Percentiles rank a stretch among this genome's conserved stretches.
These are phyloP conservation scores for Starmera stellimalicola DNA, from an alignment of 1,139 yeast species.

Conservation along the genomic window DNA sequence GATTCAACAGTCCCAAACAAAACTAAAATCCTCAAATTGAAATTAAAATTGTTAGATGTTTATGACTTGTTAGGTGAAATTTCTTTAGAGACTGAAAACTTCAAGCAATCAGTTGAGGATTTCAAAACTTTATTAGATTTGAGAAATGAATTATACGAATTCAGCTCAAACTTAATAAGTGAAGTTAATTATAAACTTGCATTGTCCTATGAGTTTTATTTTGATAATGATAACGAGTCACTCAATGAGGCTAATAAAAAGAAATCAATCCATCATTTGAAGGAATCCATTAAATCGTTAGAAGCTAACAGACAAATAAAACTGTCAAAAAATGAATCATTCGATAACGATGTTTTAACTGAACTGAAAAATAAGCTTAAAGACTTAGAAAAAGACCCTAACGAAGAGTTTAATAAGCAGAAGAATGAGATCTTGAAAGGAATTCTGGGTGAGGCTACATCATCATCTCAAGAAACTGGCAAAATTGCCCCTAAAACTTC, in stretches of 20 bases:
- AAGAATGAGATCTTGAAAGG: slow-evolving; percentile 55
- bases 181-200: slow-evolving; percentile 81
- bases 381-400: slow-evolving; percentile 47
- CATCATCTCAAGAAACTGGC: too few relatives aligned
- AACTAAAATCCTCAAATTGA: slow-evolving; percentile 26
- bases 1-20: slow-evolving; percentile 23
- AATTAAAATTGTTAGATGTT: slow-evolving; percentile 57
- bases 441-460: slow-evolving; percentile 44
- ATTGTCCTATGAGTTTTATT: slow-evolving; percentile 64
- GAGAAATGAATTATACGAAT: slow-evolving; percentile 38
- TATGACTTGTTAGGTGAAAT: slow-evolving; percentile 84
- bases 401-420: slow-evolving; percentile 41
- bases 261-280: slow-evolving; percentile 50
- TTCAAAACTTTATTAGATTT: slow-evolving; percentile 46
- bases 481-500: too few relatives aligned
- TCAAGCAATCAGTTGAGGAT: slow-evolving; percentile 66
- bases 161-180: slow-evolving; percentile 51
- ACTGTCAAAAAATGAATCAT: slow-evolving; percentile 15
- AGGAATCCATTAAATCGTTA: slow-evolving; percentile 51
- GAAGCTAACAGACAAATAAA: slow-evolving; percentile 18
- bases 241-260: slow-evolving; percentile 23
- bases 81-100: slow-evolving; percentile 78
- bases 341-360: slow-evolving; percentile 18
- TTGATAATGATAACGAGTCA: slow-evolving; percentile 33
- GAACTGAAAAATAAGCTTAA: slow-evolving; percentile 28